Evolutionary conservation across 2,329 filamentous ascomycete species (phyloP).

Genomic region (Clonostachys byssicola): DNA sequence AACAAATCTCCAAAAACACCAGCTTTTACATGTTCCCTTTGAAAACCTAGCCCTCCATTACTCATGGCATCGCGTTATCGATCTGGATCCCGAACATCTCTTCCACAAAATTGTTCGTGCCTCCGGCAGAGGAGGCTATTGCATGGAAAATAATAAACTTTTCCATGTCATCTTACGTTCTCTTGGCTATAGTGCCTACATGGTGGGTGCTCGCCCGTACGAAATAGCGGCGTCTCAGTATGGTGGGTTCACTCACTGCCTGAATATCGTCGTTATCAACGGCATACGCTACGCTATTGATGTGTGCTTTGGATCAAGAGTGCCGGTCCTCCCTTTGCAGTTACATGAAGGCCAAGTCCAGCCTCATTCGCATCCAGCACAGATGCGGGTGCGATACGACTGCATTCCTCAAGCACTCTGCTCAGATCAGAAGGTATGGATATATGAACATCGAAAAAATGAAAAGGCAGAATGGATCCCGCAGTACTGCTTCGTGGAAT

Average conservation of each 20-base stretch:
- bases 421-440: slow-evolving; percentile 9
- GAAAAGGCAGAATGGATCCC: slow-evolving; percentile 27
- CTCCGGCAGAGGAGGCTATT: slow-evolving; percentile 36
- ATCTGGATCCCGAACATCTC: slow-evolving; percentile 25
- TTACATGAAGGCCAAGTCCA: neutral
- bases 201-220: slow-evolving; percentile 16
- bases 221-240: slow-evolving; percentile 1
- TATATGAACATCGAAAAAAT: slow-evolving; percentile 12
- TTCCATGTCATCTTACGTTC: slow-evolving; percentile 34
- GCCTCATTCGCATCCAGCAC: slow-evolving; percentile 13
- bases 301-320: slow-evolving; percentile 15
- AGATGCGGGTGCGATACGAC: slow-evolving; percentile 21
- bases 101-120: slow-evolving; percentile 30
- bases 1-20: slow-evolving; percentile 11
- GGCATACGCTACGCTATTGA: slow-evolving; percentile 11
- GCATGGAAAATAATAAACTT: slow-evolving; percentile 37
- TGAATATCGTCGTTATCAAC: slow-evolving; percentile 13
- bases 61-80: slow-evolving; percentile 20
- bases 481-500: slow-evolving; percentile 40
- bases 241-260: slow-evolving; percentile 17
- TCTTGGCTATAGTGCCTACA: slow-evolving; percentile 26
- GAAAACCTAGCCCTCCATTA: slow-evolving; percentile 42
- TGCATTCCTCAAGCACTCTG: neutral
- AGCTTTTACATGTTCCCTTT: slow-evolving; percentile 37
- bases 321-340: slow-evolving; percentile 5